Evolutionary conservation across 2,329 filamentous ascomycete species (phyloP).

Genomic region (Tothia fuscella): DNA sequence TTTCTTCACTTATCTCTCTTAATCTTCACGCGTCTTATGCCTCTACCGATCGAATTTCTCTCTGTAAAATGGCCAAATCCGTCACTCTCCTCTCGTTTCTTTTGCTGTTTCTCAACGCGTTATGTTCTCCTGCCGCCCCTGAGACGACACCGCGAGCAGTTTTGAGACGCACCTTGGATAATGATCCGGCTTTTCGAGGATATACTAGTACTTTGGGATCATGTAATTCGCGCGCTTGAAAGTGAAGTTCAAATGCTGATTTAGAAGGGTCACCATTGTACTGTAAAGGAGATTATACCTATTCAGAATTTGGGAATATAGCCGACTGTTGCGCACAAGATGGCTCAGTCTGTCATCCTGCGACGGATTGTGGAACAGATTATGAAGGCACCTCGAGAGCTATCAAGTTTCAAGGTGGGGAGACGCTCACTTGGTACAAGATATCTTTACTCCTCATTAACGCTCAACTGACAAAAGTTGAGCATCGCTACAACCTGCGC

Average conservation of each 20-base stretch:
- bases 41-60: neutral
- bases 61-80: neutral
- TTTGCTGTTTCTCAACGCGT: neutral
- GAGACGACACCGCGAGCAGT: neutral
- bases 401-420: slow-evolving; percentile 1
- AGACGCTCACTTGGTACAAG: neutral
- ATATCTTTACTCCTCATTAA: no score
- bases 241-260: neutral
- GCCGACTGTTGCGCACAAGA: neutral
- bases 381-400: neutral
- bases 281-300: neutral
- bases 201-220: neutral
- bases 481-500: neutral
- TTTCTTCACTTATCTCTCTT: neutral
- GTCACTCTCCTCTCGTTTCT: neutral
- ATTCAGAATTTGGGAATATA: neutral
- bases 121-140: neutral
- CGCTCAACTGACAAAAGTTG: no score
- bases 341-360: neutral
- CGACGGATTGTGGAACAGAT: neutral
- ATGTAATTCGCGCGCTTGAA: neutral
- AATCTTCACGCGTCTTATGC: neutral
- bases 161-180: neutral
- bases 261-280: neutral
- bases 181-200: slow-evolving; percentile 3